Conservation (phyloP, 2,329 filamentous ascomycete genomes). For the Venturia aucupariae region DNA sequence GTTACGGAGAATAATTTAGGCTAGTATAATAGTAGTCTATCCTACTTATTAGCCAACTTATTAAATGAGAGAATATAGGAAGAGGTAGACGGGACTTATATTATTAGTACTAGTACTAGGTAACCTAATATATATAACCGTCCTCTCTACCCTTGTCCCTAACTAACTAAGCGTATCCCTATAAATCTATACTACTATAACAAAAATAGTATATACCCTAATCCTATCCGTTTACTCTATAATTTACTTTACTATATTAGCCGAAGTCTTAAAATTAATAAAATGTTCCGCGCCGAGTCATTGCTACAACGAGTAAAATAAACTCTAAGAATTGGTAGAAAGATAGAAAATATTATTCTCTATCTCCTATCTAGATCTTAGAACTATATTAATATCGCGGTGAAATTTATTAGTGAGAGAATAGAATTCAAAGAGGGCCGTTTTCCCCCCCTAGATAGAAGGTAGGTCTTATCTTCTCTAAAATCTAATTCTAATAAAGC, state of each 20-base stretch:
- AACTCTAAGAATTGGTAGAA: too few relatives aligned
- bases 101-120: constrained; percentile 8
- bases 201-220: constrained; percentile 38
- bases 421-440: too few relatives aligned
- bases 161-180: constrained; percentile 12
- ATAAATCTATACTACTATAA: constrained; percentile 31
- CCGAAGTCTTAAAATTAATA: constrained; percentile 42
- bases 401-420: too few relatives aligned
- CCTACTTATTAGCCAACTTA: neutral
- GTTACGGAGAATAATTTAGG: constrained; percentile 7
- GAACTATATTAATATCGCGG: too few relatives aligned
- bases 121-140: constrained; percentile 14
- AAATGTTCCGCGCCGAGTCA: constrained; percentile 49
- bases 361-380: too few relatives aligned
- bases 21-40: constrained; percentile 6
- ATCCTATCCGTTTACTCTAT: constrained; percentile 37
- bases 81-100: neutral
- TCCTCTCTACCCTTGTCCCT: constrained; percentile 6
- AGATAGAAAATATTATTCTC: too few relatives aligned
- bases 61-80: neutral
- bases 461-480: too few relatives aligned
- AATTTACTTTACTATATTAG: constrained; percentile 33
- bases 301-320: too few relatives aligned
- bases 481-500: too few relatives aligned
- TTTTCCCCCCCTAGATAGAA: too few relatives aligned